phyloP scores from a whole-genome alignment of 345 rosid genomes.

The Eucalyptus rudis region DNA sequence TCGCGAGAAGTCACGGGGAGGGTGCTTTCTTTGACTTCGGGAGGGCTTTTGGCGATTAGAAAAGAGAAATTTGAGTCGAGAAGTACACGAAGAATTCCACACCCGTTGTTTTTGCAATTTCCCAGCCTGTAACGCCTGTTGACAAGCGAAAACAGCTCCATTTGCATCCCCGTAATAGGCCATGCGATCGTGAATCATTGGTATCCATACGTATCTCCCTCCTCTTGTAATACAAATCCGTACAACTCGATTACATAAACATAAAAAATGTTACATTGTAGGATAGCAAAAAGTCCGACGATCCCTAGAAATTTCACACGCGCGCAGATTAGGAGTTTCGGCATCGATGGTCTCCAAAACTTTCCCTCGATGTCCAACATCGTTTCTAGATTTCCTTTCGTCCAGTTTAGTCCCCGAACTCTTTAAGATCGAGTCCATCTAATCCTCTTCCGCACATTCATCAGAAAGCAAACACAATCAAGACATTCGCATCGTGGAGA shows the following conservation, averaged over 20 bases:
- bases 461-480: not conserved
- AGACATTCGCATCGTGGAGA: not conserved
- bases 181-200: too few relatives aligned
- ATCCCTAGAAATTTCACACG: too few relatives aligned
- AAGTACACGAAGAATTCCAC: not conserved
- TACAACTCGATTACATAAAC: too few relatives aligned
- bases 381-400: not conserved
- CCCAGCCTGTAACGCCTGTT: too few relatives aligned
- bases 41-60: not conserved
- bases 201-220: too few relatives aligned
- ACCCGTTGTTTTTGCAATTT: not conserved
- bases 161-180: too few relatives aligned
- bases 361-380: not conserved
- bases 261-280: too few relatives aligned
- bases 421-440: not conserved
- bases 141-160: too few relatives aligned
- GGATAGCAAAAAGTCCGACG: too few relatives aligned
- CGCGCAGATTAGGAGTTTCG: not conserved
- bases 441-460: not conserved
- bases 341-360: not conserved
- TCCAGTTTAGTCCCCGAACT: not conserved
- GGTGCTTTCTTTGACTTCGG: not conserved
- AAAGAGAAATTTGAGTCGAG: not conserved
- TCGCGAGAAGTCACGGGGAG: not conserved
- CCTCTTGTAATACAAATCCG: too few relatives aligned